Evolutionary conservation across 805 yeast species (phyloP).

Genomic region (Lachancea kluyveri): DNA sequence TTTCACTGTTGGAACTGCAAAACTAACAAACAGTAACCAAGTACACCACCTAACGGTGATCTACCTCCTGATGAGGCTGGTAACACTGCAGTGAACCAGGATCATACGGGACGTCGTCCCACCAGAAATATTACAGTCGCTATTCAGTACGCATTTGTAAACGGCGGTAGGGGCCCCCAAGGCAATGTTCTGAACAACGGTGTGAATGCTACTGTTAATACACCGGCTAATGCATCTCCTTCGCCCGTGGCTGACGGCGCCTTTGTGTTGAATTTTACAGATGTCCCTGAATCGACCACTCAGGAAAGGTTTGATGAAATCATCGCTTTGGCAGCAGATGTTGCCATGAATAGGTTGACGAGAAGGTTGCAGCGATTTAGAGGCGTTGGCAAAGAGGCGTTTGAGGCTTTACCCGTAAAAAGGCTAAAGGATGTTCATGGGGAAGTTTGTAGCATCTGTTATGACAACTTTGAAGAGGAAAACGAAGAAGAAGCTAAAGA

Average conservation of each 20-base stretch:
- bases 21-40: too few species aligned
- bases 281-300: conserved; percentile 51
- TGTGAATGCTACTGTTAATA: conserved; percentile 3
- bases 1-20: too few species aligned
- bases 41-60: too few species aligned
- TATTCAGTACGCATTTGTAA: conserved; percentile 25
- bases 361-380: conserved; percentile 41
- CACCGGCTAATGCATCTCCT: neutral
- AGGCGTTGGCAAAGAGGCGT: conserved; percentile 48
- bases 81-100: too few species aligned
- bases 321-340: conserved; percentile 59
- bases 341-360: conserved; percentile 60
- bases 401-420: conserved; percentile 43
- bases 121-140: conserved; percentile 27
- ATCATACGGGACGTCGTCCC: conserved; percentile 1
- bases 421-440: conserved; percentile 29
- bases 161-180: conserved; percentile 7
- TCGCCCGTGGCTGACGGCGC: conserved; percentile 38
- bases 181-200: conserved; percentile 3
- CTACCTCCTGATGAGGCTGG: too few species aligned
- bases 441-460: conserved; percentile 56
- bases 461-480: conserved; percentile 41
- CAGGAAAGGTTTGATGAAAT: conserved; percentile 56
- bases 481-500: conserved; percentile 4
- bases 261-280: conserved; percentile 60